A percentile compares a stretch with the other conserved stretches of the same genome.
These are phyloP conservation scores for Sporobolomyces roseus DNA, from an alignment of 768 basidiomycete species.

Conservation along the genomic window DNA sequence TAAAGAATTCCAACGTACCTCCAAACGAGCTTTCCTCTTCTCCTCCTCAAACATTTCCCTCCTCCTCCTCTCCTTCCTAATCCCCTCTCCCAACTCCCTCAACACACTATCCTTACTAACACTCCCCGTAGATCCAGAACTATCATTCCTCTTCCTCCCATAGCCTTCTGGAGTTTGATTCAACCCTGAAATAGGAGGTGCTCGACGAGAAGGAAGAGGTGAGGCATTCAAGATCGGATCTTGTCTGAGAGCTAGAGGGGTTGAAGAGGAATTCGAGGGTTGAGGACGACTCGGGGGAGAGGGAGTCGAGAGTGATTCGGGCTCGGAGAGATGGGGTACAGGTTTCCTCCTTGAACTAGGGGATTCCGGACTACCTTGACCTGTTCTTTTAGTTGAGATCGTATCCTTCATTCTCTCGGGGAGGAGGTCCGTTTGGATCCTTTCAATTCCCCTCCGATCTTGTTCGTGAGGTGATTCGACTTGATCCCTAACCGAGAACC, in stretches of 20 bases:
- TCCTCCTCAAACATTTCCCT: constrained; percentile 22
- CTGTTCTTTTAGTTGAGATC: neutral
- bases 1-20: constrained; percentile 4
- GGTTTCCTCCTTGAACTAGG: neutral
- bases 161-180: neutral
- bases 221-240: constrained; percentile 8
- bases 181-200: constrained; percentile 17
- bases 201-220: neutral
- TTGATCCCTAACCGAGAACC: too few relatives aligned
- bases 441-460: neutral
- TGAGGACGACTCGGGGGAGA: too few relatives aligned
- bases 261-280: too few relatives aligned
- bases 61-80: constrained; percentile 28
- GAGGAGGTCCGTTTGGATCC: too few relatives aligned
- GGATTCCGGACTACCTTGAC: neutral
- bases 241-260: neutral
- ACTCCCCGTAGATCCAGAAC: constrained; percentile 12
- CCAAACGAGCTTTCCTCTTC: constrained; percentile 2
- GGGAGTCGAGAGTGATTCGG: too few relatives aligned
- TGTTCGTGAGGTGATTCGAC: too few relatives aligned
- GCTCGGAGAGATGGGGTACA: too few relatives aligned
- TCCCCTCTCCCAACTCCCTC: constrained; percentile 24
- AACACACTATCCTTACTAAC: constrained; percentile 31
- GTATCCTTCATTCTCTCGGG: neutral
- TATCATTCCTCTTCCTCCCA: neutral